Base-by-base conservation (phyloP, 352 stramenopile genomes). In the Globisporangium rhizosaccharum region DNA sequence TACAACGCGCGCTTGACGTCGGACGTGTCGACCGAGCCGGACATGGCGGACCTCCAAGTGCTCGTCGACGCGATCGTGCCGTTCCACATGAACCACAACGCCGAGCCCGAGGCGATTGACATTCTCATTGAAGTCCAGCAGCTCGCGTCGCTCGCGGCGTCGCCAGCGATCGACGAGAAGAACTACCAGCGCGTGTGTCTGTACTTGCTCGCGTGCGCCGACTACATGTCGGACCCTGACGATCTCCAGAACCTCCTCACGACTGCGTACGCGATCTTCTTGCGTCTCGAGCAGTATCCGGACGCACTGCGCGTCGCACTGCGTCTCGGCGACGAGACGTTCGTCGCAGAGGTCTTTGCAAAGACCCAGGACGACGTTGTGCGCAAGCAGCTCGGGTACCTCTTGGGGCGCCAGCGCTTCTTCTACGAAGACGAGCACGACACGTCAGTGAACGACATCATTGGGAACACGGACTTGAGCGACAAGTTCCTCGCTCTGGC, bases 1-100 rank as follows among this genome's bases (percentile, higher is more conserved):
- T 95, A 93, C 75, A 89, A 85, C 39, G 82, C 82, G 37, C 80
- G 85, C 15, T 47, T 92, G 7, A 91, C 83, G 14, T 72, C 71
- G 15, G 79, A 85, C 20, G 65, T 56, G 18, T 68, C 56, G 1
- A 51, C 75, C 45, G 77, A 90, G 18, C 72, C 85, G 10, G 88
- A 98, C 63, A 75, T 91, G 36, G 57, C 75, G 37, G 97, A 99
- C 72, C 75, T 99, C 51, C 68, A 99, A 65, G 73, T 73, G 60
- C 91, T 99, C 61, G 97, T 99, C 51, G 92, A 99, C 73, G 92
- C 97, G 14, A 99, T 99, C 69, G 96, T 99, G 56, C 97, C 97
- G 3, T 99, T 99, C 79, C 96, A 99, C 84, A 96, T 99, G 71
- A 78, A 96, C 64, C 97, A 99, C 79, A 99, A 99, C 71, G 97